These are phyloP conservation scores for Cladosporium austrohemisphaericum DNA, from an alignment of 2,329 filamentous ascomycete species.

Conservation along the genomic window DNA sequence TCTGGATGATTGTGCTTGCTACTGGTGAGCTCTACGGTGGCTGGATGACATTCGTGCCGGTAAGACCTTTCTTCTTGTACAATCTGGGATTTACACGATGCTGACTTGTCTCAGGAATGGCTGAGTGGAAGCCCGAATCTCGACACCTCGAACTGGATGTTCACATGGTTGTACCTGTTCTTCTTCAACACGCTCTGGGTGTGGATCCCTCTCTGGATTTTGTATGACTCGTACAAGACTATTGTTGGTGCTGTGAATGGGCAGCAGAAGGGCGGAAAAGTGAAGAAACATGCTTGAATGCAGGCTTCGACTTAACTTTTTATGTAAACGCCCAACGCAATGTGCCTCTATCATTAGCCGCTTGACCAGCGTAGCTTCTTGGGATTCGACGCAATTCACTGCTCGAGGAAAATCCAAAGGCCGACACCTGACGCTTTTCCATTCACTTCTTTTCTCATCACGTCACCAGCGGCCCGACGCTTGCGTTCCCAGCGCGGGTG, in stretches of 20 bases:
- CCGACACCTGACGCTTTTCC: too few species aligned
- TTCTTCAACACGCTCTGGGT: constrained; percentile 66
- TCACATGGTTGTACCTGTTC: constrained; percentile 59
- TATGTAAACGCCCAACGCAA: too few species aligned
- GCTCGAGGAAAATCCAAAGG: too few species aligned
- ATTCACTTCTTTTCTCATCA: too few species aligned
- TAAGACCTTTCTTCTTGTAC: not conserved
- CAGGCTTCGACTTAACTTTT: too few species aligned
- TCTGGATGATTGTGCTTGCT: constrained; percentile 56
- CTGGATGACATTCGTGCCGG: constrained; percentile 21
- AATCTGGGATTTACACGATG: constrained; percentile 52
- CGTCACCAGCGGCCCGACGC: too few species aligned
- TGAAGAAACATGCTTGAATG: constrained; percentile 19
- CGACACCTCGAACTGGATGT: constrained; percentile 58
- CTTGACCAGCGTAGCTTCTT: too few species aligned
- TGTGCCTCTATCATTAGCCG: too few species aligned
- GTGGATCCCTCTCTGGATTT: constrained; percentile 54
- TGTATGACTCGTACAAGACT: constrained; percentile 50
- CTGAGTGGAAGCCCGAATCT: constrained; percentile 55
- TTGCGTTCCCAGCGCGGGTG: too few species aligned
- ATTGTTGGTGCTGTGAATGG: constrained; percentile 23
- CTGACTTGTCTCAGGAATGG: constrained; percentile 48
- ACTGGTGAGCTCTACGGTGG: constrained; percentile 63
- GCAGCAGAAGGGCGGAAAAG: constrained; percentile 13
- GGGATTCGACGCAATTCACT: too few species aligned